A percentile compares a stretch with the other conserved stretches of the same genome.
phyloP scores from a whole-genome alignment of 2,329 filamentous ascomycete species.

The Bipolaris zeicola region DNA sequence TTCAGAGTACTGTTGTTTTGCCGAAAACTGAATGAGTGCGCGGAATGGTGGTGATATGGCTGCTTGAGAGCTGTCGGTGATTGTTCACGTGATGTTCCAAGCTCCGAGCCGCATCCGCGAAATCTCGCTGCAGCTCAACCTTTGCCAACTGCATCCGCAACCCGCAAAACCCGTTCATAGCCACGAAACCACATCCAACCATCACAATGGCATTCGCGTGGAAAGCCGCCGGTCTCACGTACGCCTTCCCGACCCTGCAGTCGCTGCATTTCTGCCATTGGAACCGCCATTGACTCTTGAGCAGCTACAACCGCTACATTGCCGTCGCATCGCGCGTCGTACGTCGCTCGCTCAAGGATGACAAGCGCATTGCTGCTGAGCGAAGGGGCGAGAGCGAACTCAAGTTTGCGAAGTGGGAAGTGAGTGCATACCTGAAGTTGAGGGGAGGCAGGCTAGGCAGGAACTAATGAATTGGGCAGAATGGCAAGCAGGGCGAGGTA shows the following conservation, averaged over 20 bases:
- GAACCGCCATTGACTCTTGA: slow-evolving; percentile 34
- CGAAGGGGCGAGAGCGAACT: slow-evolving; percentile 88
- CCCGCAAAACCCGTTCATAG: slow-evolving; percentile 29
- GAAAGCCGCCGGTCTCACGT: slow-evolving; percentile 98
- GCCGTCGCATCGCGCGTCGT: slow-evolving; percentile 92
- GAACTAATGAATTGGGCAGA: slow-evolving; percentile 60
- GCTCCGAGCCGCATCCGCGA: slow-evolving; percentile 37
- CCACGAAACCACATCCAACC: slow-evolving; percentile 40
- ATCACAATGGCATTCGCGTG: slow-evolving; percentile 93
- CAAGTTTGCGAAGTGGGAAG: slow-evolving; percentile 93
- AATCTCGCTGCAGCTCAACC: slow-evolving; percentile 35
- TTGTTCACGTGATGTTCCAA: slow-evolving; percentile 31
- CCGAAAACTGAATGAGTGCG: not conserved
- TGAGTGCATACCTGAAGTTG: slow-evolving; percentile 58
- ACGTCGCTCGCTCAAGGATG: slow-evolving; percentile 96
- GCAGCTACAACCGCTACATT: slow-evolving; percentile 99
- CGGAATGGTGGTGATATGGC: not conserved
- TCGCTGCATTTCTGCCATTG: slow-evolving; percentile 4
- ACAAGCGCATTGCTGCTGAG: slow-evolving; percentile 84
- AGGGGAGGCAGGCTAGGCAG: slow-evolving; percentile 20
- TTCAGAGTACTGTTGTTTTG: not conserved
- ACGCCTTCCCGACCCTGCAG: slow-evolving; percentile 53
- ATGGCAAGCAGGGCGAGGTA: slow-evolving; percentile 91
- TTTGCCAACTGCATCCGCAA: slow-evolving; percentile 33
- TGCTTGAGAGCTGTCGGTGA: not conserved